phyloP scores from a whole-genome alignment of 192 early-diverging fungal species.

The Linnemannia schmuckeri region DNA sequence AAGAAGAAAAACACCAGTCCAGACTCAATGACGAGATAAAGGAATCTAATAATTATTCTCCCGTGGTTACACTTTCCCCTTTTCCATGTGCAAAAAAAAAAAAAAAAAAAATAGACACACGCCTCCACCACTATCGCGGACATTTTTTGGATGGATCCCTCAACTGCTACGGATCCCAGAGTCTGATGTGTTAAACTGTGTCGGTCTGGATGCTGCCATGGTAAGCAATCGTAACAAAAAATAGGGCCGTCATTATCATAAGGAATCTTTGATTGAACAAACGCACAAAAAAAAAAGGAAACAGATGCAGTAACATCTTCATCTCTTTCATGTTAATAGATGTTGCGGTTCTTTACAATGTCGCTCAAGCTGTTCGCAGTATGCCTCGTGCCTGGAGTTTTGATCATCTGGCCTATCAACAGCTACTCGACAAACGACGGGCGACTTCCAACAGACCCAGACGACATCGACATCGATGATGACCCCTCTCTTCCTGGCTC shows the following conservation, averaged over 20 bases:
- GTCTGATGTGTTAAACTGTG: constrained; percentile 61
- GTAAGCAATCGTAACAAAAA: constrained; percentile 28
- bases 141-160: constrained; percentile 68
- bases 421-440: constrained; percentile 22
- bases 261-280: neutral
- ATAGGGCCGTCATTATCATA: neutral
- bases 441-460: constrained; percentile 4
- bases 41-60: neutral
- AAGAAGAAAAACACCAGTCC: neutral
- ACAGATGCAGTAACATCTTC: neutral
- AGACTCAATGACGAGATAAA: neutral
- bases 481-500: constrained; percentile 22
- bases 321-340: constrained; percentile 40
- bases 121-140: constrained; percentile 53
- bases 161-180: constrained; percentile 61
- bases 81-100: neutral
- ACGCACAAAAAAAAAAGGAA: neutral
- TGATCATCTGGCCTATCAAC: constrained; percentile 64
- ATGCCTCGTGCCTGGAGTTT: constrained; percentile 62
- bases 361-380: constrained; percentile 61
- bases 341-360: constrained; percentile 68
- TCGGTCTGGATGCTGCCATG: constrained; percentile 71
- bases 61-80: neutral
- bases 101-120: constrained; percentile 51
- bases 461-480: neutral